Percentiles rank a stretch among this genome's conserved stretches.
Conservation (phyloP, 164 flowering plant species). For the Nymphaea colorata region DNA sequence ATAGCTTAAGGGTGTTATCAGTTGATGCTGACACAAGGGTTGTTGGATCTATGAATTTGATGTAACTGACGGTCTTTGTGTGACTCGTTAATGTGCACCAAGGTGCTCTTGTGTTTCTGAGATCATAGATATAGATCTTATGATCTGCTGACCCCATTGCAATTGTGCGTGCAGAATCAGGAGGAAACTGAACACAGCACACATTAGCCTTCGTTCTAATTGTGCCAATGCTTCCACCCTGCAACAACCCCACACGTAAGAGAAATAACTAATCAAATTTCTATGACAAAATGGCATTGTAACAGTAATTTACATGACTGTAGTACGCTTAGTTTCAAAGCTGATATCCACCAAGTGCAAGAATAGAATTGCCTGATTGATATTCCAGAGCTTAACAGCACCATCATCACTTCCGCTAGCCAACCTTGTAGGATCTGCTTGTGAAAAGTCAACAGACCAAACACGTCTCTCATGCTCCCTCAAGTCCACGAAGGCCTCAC, state of each 20-base stretch:
- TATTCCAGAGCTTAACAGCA: slow-evolving; percentile 96
- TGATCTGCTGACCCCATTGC: slow-evolving; percentile 99
- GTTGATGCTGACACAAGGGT: slow-evolving; percentile 92
- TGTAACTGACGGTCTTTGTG: slow-evolving; percentile 84
- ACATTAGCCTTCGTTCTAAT: slow-evolving; percentile 90
- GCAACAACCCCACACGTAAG: slow-evolving; percentile 46
- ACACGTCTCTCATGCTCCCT: slow-evolving; percentile 90
- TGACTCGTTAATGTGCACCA: slow-evolving; percentile 71
- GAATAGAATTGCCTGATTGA: slow-evolving; percentile 99
- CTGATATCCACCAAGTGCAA: slow-evolving; percentile 86
- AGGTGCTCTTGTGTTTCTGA: slow-evolving; percentile 61
- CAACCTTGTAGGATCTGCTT: slow-evolving; percentile 81
- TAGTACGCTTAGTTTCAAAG: slow-evolving; percentile 91
- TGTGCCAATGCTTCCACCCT: slow-evolving; percentile 78
- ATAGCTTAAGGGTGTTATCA: slow-evolving; percentile 85
- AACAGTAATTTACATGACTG: slow-evolving; percentile 32
- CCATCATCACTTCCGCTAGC: slow-evolving; percentile 99
- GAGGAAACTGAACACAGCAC: slow-evolving; percentile 91
- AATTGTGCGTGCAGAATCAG: slow-evolving; percentile 62
- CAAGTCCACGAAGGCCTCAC: slow-evolving; percentile 65
- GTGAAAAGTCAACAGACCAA: slow-evolving; percentile 91
- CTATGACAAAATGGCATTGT: slow-evolving; percentile 14
- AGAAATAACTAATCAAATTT: slow-evolving; percentile 35
- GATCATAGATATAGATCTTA: slow-evolving; percentile 78
- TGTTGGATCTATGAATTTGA: slow-evolving; percentile 80